These are phyloP conservation scores for Hippophae tibetana DNA, from an alignment of 306 rosid species.

Conservation along the genomic window DNA sequence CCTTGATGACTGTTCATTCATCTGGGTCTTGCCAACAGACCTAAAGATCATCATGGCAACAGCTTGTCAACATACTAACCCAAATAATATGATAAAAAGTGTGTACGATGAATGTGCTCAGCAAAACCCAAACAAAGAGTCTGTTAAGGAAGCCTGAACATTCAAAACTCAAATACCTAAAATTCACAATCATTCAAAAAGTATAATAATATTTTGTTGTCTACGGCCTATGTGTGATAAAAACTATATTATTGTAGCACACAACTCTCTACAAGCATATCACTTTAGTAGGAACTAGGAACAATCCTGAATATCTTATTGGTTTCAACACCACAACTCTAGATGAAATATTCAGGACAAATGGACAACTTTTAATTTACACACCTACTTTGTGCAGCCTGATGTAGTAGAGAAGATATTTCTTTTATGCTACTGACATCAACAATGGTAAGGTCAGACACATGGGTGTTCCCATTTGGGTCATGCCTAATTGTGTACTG, in stretches of 20 bases:
- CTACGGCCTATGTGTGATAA: no score
- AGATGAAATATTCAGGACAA: slow-evolving; percentile 3
- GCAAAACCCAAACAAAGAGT: no score
- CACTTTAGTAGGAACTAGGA: neutral
- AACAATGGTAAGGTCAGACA: slow-evolving; percentile 69
- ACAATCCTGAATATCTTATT: no score
- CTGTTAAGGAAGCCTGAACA: no score
- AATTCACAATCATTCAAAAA: no score
- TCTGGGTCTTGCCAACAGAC: slow-evolving; percentile 91
- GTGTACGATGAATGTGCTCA: no score
- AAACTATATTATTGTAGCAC: no score
- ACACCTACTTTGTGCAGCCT: slow-evolving; percentile 87
- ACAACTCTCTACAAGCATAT: neutral
- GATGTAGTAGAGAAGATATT: slow-evolving; percentile 76
- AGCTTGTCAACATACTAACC: neutral
- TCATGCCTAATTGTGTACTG: slow-evolving; percentile 88
- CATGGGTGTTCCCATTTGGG: slow-evolving; percentile 74
- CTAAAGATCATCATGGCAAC: slow-evolving; percentile 28
- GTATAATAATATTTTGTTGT: no score
- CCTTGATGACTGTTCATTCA: slow-evolving; percentile 97
- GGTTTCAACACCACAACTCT: neutral
- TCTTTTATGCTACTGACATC: slow-evolving; percentile 76
- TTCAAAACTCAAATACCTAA: no score
- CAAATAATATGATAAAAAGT: neutral
- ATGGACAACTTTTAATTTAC: neutral